Evolutionary conservation across 2,329 filamentous ascomycete species (phyloP).

Genomic region (Phialophora chinensis): DNA sequence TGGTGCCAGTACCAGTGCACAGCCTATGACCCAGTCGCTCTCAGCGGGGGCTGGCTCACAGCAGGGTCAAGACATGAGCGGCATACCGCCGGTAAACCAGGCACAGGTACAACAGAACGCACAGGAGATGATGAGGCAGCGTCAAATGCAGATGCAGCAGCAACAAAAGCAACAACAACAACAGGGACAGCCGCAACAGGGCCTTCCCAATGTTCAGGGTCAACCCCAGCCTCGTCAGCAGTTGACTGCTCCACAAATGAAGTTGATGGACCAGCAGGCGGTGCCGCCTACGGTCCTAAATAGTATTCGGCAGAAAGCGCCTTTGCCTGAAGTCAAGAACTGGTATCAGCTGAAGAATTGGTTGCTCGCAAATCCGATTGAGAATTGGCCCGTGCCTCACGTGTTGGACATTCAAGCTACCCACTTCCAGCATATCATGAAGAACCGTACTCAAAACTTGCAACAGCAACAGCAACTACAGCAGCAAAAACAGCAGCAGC

Average conservation of each 20-base stretch:
- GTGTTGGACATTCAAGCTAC: slow-evolving; percentile 35
- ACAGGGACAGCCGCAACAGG: slow-evolving; percentile 39
- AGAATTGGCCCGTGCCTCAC: slow-evolving; percentile 30
- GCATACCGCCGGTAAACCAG: slow-evolving; percentile 22
- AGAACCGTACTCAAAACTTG: slow-evolving; percentile 29
- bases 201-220: slow-evolving; percentile 34
- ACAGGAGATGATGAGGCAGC: slow-evolving; percentile 37
- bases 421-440: slow-evolving; percentile 35
- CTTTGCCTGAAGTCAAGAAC: slow-evolving; percentile 31
- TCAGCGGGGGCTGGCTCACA: slow-evolving; percentile 35
- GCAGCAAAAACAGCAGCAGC: slow-evolving; percentile 17
- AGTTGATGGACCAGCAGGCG: slow-evolving; percentile 36
- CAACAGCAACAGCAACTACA: slow-evolving; percentile 27
- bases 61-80: slow-evolving; percentile 28
- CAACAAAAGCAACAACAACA: slow-evolving; percentile 44
- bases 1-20: slow-evolving; percentile 25
- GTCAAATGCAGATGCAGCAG: slow-evolving; percentile 36
- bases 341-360: slow-evolving; percentile 38
- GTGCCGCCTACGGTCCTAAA: slow-evolving; percentile 32
- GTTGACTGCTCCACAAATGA: slow-evolving; percentile 36
- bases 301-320: slow-evolving; percentile 31
- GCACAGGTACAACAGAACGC: slow-evolving; percentile 33
- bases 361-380: slow-evolving; percentile 32
- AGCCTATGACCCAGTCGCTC: slow-evolving; percentile 39
- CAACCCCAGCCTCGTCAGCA: slow-evolving; percentile 31